A percentile compares a stretch with the other conserved stretches of the same genome.
Evolutionary conservation across 208 protist species (phyloP).

Genomic region (Perkinsela sp.): DNA sequence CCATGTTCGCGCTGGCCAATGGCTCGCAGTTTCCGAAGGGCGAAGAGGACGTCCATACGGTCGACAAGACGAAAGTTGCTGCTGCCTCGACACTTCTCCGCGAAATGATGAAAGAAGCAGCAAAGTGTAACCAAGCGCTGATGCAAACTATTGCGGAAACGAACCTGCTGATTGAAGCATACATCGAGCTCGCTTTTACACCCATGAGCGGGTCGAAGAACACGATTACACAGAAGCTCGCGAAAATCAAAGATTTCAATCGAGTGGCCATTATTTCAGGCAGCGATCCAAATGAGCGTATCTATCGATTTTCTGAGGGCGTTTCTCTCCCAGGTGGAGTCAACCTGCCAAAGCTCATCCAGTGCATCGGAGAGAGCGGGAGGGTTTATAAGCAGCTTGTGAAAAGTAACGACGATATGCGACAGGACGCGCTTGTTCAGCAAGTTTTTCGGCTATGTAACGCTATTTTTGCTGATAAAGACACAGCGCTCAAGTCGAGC

Average conservation of each 20-base stretch:
- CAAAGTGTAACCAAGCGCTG: neutral
- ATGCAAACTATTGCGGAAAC: conserved; percentile 11
- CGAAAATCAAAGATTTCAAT: conserved; percentile 9
- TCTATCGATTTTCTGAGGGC: conserved; percentile 17
- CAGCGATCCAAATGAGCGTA: conserved; percentile 4
- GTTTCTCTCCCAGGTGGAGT: conserved; percentile 67
- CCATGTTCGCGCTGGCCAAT: conserved; percentile 23
- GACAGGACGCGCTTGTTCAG: conserved; percentile 84
- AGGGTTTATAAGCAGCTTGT: conserved; percentile 42
- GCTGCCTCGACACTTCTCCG: neutral
- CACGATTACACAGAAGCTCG: conserved; percentile 10
- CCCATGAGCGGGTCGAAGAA: conserved; percentile 3
- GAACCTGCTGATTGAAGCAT: conserved; percentile 22
- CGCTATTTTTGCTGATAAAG: conserved; percentile 37
- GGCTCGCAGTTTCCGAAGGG: neutral
- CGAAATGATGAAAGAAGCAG: neutral
- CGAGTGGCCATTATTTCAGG: conserved; percentile 8
- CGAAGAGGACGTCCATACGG: neutral
- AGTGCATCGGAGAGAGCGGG: conserved; percentile 48
- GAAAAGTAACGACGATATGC: conserved; percentile 67
- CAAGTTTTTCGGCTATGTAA: conserved; percentile 66
- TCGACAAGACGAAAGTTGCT: conserved; percentile 17
- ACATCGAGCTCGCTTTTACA: conserved; percentile 39
- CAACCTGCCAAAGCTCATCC: conserved; percentile 71
- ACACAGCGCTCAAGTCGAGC: conserved; percentile 5